Conservation (phyloP, 768 basidiomycete genomes). For the Guyanaporus albipodus region DNA sequence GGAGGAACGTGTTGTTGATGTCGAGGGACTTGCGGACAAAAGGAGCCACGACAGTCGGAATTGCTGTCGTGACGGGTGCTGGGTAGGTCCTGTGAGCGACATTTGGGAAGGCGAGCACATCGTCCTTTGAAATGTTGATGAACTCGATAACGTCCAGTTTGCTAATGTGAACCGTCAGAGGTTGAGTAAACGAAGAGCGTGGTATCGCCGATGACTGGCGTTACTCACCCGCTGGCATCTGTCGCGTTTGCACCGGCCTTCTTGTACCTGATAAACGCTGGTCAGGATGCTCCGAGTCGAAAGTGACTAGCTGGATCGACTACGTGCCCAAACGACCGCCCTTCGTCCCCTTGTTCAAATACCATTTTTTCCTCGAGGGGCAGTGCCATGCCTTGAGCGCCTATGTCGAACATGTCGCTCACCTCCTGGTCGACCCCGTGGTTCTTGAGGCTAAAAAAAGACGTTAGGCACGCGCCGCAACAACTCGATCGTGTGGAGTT, state of each 20-base stretch:
- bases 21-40: conserved; percentile 57
- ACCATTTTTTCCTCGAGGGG: conserved; percentile 40
- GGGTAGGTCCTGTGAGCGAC: conserved; percentile 57
- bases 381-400: conserved; percentile 38
- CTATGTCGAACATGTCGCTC: conserved; percentile 40
- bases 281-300: neutral
- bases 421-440: conserved; percentile 38
- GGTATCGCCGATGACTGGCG: neutral
- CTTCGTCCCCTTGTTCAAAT: conserved; percentile 41
- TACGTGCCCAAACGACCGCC: conserved; percentile 37
- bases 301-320: neutral
- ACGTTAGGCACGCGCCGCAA: neutral
- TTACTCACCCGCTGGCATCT: conserved; percentile 48
- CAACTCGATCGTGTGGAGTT: neutral
- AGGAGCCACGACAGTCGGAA: conserved; percentile 46
- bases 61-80: conserved; percentile 43
- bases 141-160: conserved; percentile 54
- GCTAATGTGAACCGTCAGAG: neutral
- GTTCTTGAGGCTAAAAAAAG: conserved; percentile 37
- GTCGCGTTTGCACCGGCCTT: conserved; percentile 58
- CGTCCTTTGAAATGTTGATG: conserved; percentile 67
- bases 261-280: conserved; percentile 47
- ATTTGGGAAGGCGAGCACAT: conserved; percentile 56
- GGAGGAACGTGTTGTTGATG: conserved; percentile 50
- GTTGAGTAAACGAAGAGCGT: neutral